Conservation (phyloP, 1,284 basidiomycete genomes). For the Malassezia nana region DNA sequence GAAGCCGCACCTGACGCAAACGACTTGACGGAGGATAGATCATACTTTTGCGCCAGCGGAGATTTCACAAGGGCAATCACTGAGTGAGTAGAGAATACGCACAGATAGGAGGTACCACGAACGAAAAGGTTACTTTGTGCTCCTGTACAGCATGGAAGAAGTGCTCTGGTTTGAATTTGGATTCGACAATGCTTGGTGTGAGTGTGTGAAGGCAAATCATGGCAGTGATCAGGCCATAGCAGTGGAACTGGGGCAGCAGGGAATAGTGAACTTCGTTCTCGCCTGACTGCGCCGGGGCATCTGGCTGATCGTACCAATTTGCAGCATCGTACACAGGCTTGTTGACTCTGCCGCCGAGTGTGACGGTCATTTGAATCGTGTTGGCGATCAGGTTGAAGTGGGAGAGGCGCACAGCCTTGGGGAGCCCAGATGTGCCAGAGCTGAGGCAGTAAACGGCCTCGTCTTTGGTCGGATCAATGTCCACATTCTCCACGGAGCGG, state of each 20-base stretch:
- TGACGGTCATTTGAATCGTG: slow-evolving; percentile 36
- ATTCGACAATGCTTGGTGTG: slow-evolving; percentile 36
- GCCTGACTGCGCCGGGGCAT: slow-evolving; percentile 19
- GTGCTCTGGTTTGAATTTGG: slow-evolving; percentile 32
- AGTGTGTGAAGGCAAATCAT: slow-evolving; percentile 40
- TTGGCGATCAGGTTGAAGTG: slow-evolving; percentile 41
- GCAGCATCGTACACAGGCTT: slow-evolving; percentile 30
- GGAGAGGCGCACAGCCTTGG: slow-evolving; percentile 43
- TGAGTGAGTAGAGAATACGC: background rate
- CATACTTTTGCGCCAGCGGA: slow-evolving; percentile 33
- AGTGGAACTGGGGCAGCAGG: slow-evolving; percentile 45
- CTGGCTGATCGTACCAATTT: slow-evolving; percentile 26
- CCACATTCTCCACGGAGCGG: slow-evolving; percentile 21
- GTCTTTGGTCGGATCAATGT: slow-evolving; percentile 23
- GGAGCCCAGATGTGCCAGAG: slow-evolving; percentile 43
- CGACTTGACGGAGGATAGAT: slow-evolving; percentile 31
- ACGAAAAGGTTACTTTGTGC: slow-evolving; percentile 39
- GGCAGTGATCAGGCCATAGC: slow-evolving; percentile 41
- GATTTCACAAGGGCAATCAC: slow-evolving; percentile 39
- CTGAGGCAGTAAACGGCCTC: slow-evolving; percentile 39
- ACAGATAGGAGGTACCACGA: slow-evolving; percentile 43
- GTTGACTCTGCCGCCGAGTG: slow-evolving; percentile 38
- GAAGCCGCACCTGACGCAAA: slow-evolving; percentile 40
- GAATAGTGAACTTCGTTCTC: slow-evolving; percentile 37
- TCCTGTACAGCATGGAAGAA: slow-evolving; percentile 33